phyloP scores from a whole-genome alignment of 2,329 filamentous ascomycete genomes.

The Phaeosphaeria sp. region DNA sequence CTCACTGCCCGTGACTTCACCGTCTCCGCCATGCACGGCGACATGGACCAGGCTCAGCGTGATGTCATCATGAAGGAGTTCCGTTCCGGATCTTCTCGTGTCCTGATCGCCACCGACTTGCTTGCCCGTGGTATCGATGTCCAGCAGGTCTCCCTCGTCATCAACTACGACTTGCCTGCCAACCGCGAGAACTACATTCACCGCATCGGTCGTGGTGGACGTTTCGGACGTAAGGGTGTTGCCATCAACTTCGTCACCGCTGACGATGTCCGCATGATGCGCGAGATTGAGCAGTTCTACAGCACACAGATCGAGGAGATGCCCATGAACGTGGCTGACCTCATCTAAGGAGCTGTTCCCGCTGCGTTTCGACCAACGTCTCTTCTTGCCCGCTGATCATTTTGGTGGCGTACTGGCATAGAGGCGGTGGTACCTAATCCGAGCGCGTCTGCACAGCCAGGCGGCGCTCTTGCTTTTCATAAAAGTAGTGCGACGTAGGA shows the following conservation, averaged over 20 bases:
- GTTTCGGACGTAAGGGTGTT: slow-evolving; percentile 99
- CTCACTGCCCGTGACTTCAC: slow-evolving; percentile 98
- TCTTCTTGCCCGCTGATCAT: slow-evolving; percentile 29
- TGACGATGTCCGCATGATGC: slow-evolving; percentile 99
- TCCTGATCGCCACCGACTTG: slow-evolving; percentile 96
- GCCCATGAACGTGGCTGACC: slow-evolving; percentile 85
- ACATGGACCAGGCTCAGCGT: slow-evolving; percentile 98
- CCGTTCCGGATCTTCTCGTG: slow-evolving; percentile 97
- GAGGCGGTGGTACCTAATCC: slow-evolving; percentile 41
- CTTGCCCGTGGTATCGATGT: slow-evolving; percentile 99
- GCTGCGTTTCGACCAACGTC: slow-evolving; percentile 34
- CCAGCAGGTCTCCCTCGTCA: slow-evolving; percentile 98
- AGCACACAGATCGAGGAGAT: slow-evolving; percentile 99
- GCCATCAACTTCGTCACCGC: slow-evolving; percentile 99
- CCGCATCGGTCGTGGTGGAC: slow-evolving; percentile 98
- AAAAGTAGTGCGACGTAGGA: slow-evolving; percentile 45
- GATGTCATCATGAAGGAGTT: slow-evolving; percentile 99
- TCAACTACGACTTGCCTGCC: slow-evolving; percentile 99
- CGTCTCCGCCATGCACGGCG: slow-evolving; percentile 99
- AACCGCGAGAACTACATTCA: slow-evolving; percentile 99
- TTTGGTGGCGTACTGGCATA: slow-evolving; percentile 31
- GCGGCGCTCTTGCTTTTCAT: slow-evolving; percentile 33
- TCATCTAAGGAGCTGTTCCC: slow-evolving; percentile 46
- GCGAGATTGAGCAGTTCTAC: slow-evolving; percentile 99
- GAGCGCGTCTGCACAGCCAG: slow-evolving; percentile 41